Evolutionary conservation across 2,329 filamentous ascomycete genomes (phyloP).

Genomic region (Pseudocercospora macadamiae): DNA sequence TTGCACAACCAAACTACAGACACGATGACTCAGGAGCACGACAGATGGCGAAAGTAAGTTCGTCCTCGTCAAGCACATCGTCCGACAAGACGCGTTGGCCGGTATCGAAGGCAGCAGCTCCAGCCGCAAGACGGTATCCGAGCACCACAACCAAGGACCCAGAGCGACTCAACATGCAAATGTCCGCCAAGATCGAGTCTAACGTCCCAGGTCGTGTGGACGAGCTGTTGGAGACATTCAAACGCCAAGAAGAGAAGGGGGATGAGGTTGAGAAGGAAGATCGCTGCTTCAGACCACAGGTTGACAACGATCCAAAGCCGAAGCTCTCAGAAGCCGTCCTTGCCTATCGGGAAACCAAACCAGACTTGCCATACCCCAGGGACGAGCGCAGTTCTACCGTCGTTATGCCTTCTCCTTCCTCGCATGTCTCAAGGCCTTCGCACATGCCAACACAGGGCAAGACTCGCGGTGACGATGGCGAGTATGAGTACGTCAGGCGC

Average conservation of each 20-base stretch:
- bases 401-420: conserved; percentile 18
- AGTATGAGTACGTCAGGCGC: conserved; percentile 22
- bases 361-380: neutral
- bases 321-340: neutral
- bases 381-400: conserved; percentile 5
- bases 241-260: neutral
- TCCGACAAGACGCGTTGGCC: conserved; percentile 23
- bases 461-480: conserved; percentile 4
- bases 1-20: neutral
- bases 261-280: too few relatives aligned
- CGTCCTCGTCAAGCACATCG: neutral
- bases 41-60: neutral
- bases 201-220: neutral
- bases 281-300: too few relatives aligned
- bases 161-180: neutral
- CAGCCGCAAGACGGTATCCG: too few relatives aligned
- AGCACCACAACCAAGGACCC: neutral
- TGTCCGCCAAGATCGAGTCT: neutral
- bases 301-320: neutral
- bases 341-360: neutral
- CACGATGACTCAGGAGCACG: neutral
- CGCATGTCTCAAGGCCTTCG: conserved; percentile 5
- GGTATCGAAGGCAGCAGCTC: too few relatives aligned
- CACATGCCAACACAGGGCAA: neutral
- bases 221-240: neutral